Conservation (phyloP, 2,329 filamentous ascomycete genomes). For the Pseudocercospora macadamiae region DNA sequence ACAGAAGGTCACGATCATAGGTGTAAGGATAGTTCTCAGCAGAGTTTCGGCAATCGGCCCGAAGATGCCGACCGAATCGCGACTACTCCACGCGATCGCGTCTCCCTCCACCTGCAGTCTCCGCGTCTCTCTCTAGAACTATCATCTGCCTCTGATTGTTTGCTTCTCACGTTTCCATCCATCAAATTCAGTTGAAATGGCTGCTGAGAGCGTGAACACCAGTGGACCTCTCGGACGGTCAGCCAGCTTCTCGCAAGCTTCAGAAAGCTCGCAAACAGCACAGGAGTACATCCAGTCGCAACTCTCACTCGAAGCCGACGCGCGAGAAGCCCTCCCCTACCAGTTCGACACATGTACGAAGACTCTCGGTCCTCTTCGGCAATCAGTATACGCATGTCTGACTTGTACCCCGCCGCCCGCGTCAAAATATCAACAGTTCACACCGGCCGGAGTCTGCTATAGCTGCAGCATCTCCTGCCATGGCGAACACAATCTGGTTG, state of each 20-base stretch:
- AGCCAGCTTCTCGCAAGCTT: slow-evolving; percentile 22
- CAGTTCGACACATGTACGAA: slow-evolving; percentile 94
- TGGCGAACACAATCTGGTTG: slow-evolving; percentile 90
- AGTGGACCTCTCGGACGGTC: slow-evolving; percentile 13
- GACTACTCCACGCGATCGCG: background rate
- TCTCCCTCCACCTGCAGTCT: background rate
- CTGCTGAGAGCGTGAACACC: background rate
- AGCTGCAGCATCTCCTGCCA: slow-evolving; percentile 96
- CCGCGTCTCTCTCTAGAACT: too few relatives aligned
- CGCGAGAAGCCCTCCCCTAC: slow-evolving; percentile 91
- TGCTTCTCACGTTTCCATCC: background rate
- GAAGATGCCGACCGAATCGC: background rate
- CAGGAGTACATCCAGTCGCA: slow-evolving; percentile 80
- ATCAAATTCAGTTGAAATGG: slow-evolving; percentile 7
- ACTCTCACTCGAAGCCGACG: slow-evolving; percentile 89
- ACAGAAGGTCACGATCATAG: too few relatives aligned
- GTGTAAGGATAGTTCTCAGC: background rate
- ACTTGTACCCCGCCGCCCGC: slow-evolving; percentile 85
- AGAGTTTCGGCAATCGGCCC: background rate
- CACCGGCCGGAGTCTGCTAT: slow-evolving; percentile 86
- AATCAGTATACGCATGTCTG: slow-evolving; percentile 87
- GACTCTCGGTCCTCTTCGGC: slow-evolving; percentile 82
- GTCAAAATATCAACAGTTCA: slow-evolving; percentile 64
- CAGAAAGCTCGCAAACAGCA: slow-evolving; percentile 59
- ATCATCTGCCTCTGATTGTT: too few relatives aligned